Conservation (phyloP, 306 rosid genomes). For the Prunus mume region DNA sequence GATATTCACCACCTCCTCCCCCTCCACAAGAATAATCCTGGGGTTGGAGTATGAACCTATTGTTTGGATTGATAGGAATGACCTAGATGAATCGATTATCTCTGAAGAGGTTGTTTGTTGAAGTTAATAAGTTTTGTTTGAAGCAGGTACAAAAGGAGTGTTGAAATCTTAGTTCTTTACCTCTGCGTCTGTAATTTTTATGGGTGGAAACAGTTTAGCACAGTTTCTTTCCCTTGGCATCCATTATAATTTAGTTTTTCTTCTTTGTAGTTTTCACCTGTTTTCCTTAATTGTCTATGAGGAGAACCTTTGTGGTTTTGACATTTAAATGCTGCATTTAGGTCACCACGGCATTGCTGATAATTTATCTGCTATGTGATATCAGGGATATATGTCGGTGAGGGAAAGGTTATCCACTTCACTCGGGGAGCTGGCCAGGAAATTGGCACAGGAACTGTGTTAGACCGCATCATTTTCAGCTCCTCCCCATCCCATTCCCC, state of each 20-base stretch:
- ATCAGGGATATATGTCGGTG: slow-evolving; percentile 67
- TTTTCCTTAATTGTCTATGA: neutral
- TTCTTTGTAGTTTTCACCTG: neutral
- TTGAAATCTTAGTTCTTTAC: neutral
- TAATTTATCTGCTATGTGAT: neutral
- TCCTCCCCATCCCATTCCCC: slow-evolving; percentile 34
- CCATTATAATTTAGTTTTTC: neutral
- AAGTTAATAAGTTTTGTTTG: neutral
- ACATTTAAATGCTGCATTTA: neutral
- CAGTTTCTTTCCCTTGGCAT: neutral
- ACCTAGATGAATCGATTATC: neutral
- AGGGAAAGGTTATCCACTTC: slow-evolving; percentile 73
- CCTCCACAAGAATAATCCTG: too few relatives aligned
- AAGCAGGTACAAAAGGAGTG: neutral
- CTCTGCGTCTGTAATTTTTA: neutral
- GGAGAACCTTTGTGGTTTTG: neutral
- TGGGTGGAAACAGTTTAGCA: neutral
- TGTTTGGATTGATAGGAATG: neutral
- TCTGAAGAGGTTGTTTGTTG: neutral
- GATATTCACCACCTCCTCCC: too few relatives aligned
- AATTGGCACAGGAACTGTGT: slow-evolving; percentile 36
- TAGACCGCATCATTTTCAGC: slow-evolving; percentile 37
- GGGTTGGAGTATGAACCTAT: neutral
- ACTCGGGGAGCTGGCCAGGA: slow-evolving; percentile 52
- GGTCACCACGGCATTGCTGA: neutral